Base-by-base conservation (phyloP, 305 asterid species). In the Fraxinus angustifolia region DNA sequence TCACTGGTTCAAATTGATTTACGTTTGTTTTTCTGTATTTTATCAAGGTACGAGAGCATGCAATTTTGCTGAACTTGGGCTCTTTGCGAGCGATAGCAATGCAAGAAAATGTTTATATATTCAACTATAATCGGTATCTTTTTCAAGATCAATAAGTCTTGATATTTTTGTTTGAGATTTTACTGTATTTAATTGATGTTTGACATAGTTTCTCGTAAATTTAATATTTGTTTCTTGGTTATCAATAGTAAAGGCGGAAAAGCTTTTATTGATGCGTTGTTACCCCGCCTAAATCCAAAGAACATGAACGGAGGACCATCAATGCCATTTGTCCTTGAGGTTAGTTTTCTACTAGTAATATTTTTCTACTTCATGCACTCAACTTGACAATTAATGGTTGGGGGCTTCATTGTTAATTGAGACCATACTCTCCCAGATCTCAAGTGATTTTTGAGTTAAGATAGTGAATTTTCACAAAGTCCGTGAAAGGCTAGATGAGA, bases 241-340 rank as follows among this genome's bases (percentile, higher is more conserved):
- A 70, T 62, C 36, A 70, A 83, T 86, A 96, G 99, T 70, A 91
- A 86, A 85, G 99, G 94, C 73, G 99, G 99, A 85, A 93, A 94
- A 89, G 99, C 98, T 83, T 96, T 96, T 86, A 94, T 94, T 11
- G 98, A 96, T 86, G 86, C 94, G 48, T 85, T 96, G 86, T 85
- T 94, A 80, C 99, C 99, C 26, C 99, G 99, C 83, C 85, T 94
- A 84, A 92, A 96, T 82, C 98, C 97, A 35, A 90, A 93, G 85
- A 88, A 83, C 73, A 81, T 84, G 79, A 90, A 79, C 80, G 98
- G 93, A 81, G 90, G 88, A 11, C 98, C 97, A 84, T 91, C 98
- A 34, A 96, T 96, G 99, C 98, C 99, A 72, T 96, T 96, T 87
- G 92, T 93, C 72, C 91, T 96, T 79, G 99, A 96, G 98, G 99